These are phyloP conservation scores for Chloranthus sessilifolius DNA, from an alignment of 164 flowering plant genomes.

Conservation along the genomic window DNA sequence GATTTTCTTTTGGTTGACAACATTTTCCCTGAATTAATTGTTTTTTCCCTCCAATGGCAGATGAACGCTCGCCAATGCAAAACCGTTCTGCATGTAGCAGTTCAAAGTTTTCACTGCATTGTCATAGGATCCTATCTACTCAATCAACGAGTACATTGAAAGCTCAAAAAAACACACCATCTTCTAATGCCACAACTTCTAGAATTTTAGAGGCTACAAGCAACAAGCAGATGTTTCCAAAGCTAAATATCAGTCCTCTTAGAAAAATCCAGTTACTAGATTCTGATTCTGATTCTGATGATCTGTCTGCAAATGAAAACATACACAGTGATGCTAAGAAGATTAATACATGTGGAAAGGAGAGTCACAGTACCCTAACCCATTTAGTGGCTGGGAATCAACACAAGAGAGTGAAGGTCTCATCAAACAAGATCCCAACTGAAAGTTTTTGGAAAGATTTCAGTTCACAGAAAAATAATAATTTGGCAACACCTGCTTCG, in stretches of 20 bases:
- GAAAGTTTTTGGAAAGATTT: constrained; percentile 67
- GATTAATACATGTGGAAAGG: constrained; percentile 17
- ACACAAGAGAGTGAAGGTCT: constrained; percentile 14
- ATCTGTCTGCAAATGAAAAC: constrained; percentile 27
- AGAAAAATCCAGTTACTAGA: constrained; percentile 78
- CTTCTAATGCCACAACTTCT: constrained; percentile 26
- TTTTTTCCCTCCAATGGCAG: too few relatives aligned
- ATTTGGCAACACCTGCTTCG: constrained; percentile 63
- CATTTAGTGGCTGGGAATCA: constrained; percentile 11
- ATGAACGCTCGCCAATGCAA: constrained; percentile 18
- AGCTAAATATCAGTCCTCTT: constrained; percentile 59
- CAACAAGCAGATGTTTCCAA: constrained; percentile 32
- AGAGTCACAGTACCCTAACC: constrained; percentile 7
- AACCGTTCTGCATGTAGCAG: constrained; percentile 46
- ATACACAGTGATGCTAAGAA: constrained; percentile 6
- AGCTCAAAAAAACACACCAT: constrained; percentile 22
- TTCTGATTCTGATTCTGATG: constrained; percentile 87
- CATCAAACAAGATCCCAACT: constrained; percentile 10
- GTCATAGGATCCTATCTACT: constrained; percentile 31
- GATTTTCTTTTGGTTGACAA: not conserved
- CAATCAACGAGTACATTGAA: constrained; percentile 24
- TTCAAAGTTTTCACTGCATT: constrained; percentile 53
- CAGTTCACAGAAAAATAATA: constrained; percentile 24
- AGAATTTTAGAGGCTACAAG: constrained; percentile 21
- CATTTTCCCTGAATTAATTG: not conserved